Base-by-base conservation (phyloP, 1,284 basidiomycete genomes). In the Microbotryum lychnidis-dioicae region DNA sequence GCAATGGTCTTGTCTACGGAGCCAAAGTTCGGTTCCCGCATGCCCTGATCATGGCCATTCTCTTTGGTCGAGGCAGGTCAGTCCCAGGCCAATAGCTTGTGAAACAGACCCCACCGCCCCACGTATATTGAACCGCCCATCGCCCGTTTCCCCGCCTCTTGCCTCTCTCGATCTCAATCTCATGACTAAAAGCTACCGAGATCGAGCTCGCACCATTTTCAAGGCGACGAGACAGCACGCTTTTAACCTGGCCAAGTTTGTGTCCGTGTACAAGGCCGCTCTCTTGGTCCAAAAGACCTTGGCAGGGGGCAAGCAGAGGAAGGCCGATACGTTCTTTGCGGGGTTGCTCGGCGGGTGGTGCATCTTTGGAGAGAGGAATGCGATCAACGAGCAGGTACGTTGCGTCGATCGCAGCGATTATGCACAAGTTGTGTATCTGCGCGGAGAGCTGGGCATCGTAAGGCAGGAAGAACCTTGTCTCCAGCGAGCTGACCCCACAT, bases 381-480 rank as follows among this genome's bases (percentile, higher is more conserved):
- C 94, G n/a, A 88, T 98, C 66, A 98, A 98, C 73, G 94, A 98
- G 75, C 96, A 98, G 83, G 91, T 91, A 69, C 61, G 84, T 77
- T 16, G 27, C 27, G 1, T 5, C 6, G 27, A 27, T 27, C 27
- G 27, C 27, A 6, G 27, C 6, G 27, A 27, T 6, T 6, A 6
- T 27, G 27, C 27, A 27, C 27, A 27, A 27, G 27, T 27, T 27
- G 27, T 27, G 27, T 27, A 27, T 27, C 27, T 6, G 27, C 27
- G 27, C 27, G 27, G 27, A 42, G 8, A 9, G 7, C 14, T 27
- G 16, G 31, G 25, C 18, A 18, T 14, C 50, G 5, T 7, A 3
- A 23, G 4, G 14, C 20, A 21, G 14, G 37, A 16, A 42, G 16
- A 21, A n/a, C 23, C 47, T 23, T 48, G 27, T 27, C 27, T 27